These are phyloP conservation scores for Lentinula sp. DNA, from an alignment of 768 basidiomycete genomes.

Conservation along the genomic window DNA sequence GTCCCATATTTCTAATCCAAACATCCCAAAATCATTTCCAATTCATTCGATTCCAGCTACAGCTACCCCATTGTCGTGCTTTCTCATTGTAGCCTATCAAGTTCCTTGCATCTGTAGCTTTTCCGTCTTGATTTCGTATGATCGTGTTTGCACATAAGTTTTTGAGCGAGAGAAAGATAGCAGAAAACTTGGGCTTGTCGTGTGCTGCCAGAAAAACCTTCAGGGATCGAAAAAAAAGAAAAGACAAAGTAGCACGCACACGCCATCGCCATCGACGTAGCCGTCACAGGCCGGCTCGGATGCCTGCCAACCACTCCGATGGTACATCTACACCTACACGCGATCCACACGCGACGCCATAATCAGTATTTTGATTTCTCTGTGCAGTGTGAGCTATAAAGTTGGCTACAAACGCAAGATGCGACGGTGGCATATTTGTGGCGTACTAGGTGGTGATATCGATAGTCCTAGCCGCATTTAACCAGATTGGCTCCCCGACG, in stretches of 20 bases:
- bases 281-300: background rate
- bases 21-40: background rate
- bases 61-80: background rate
- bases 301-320: background rate
- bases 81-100: background rate
- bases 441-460: too few species aligned
- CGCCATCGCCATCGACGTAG: constrained; percentile 6
- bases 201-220: background rate
- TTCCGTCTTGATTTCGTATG: background rate
- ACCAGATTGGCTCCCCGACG: too few species aligned
- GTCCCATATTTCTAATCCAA: background rate
- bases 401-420: background rate
- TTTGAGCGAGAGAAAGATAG: background rate
- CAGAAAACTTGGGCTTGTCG: background rate
- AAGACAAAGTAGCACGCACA: constrained; percentile 1
- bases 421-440: too few species aligned
- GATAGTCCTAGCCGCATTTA: too few species aligned
- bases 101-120: background rate
- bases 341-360: constrained; percentile 1
- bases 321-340: background rate
- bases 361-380: background rate
- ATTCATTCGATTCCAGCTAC: background rate
- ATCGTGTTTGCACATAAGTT: background rate
- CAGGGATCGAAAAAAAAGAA: background rate
- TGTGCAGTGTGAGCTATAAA: too few species aligned